phyloP scores from a whole-genome alignment of 202 grass and related monocot species.

The Dendrocalamus latiflorus region DNA sequence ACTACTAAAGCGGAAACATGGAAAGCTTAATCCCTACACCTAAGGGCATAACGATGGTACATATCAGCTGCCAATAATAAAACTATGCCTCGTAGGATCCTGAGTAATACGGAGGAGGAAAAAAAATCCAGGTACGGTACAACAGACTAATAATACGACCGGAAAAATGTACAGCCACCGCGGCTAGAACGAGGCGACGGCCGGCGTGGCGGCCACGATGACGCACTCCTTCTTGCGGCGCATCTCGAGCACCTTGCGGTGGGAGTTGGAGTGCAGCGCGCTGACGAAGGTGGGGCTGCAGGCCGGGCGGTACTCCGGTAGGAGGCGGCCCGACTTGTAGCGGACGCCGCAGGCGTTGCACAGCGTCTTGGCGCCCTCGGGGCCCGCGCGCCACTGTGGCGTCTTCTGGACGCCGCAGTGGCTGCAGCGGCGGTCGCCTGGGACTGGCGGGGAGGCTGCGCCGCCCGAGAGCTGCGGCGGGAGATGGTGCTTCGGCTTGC shows the following conservation, averaged over 20 bases:
- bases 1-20: slow-evolving; percentile 1
- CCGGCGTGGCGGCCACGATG: not conserved
- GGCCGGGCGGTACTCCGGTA: slow-evolving; percentile 66
- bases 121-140: slow-evolving; percentile 36
- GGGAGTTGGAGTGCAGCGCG: slow-evolving; percentile 78
- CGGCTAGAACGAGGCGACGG: slow-evolving; percentile 48
- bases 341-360: too few relatives aligned
- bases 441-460: not conserved
- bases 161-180: slow-evolving; percentile 34
- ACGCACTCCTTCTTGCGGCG: slow-evolving; percentile 67
- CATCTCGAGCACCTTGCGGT: slow-evolving; percentile 98
- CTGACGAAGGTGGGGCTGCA: slow-evolving; percentile 70
- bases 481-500: slow-evolving; percentile 54
- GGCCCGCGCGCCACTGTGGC: slow-evolving; percentile 66
- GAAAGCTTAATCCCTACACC: slow-evolving; percentile 44
- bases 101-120: too few relatives aligned
- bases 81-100: too few relatives aligned
- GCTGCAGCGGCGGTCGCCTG: slow-evolving; percentile 51
- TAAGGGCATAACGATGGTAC: too few relatives aligned
- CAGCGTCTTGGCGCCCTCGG: slow-evolving; percentile 54
- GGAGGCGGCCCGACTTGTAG: too few relatives aligned
- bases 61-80: too few relatives aligned
- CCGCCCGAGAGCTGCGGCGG: not conserved
- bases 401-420: slow-evolving; percentile 71
- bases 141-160: slow-evolving; percentile 23